Evolutionary conservation across 176 grass and related monocot species (phyloP).

Genomic region (Tillandsia fasciculata): DNA sequence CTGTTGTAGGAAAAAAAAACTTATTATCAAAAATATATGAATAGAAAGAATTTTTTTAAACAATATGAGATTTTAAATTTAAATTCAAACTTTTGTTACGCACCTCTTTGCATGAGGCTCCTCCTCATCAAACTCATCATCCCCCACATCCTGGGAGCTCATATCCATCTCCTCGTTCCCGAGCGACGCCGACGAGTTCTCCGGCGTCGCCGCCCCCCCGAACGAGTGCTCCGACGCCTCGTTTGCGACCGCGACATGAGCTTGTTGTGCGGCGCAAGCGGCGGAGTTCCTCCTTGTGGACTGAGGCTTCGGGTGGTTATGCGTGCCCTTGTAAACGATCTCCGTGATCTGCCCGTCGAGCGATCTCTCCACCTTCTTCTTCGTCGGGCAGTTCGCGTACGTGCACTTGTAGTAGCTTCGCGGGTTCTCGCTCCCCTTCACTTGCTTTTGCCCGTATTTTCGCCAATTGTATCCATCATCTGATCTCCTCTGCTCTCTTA

Average conservation of each 20-base stretch:
- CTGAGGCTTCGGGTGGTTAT: constrained; percentile 35
- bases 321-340: constrained; percentile 33
- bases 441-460: constrained; percentile 40
- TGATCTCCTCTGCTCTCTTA: constrained; percentile 13
- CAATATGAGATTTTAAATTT: too few species aligned
- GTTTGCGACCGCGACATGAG: constrained; percentile 10
- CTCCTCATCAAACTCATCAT: constrained; percentile 24
- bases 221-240: background rate
- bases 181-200: constrained; percentile 25
- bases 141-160: constrained; percentile 22
- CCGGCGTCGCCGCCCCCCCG: constrained; percentile 8
- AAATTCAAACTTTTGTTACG: background rate
- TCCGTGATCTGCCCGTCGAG: constrained; percentile 27
- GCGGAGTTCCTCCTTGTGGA: constrained; percentile 26
- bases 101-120: constrained; percentile 34
- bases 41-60: too few species aligned
- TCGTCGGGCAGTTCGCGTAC: constrained; percentile 24
- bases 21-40: too few species aligned
- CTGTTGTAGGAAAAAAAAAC: too few species aligned
- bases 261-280: constrained; percentile 4
- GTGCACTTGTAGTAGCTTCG: constrained; percentile 40
- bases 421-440: constrained; percentile 42
- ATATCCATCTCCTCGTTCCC: constrained; percentile 29
- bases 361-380: constrained; percentile 38
- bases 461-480: constrained; percentile 37